Base-by-base conservation (phyloP, 1,284 basidiomycete genomes). In the Apiotrichum brassicae region DNA sequence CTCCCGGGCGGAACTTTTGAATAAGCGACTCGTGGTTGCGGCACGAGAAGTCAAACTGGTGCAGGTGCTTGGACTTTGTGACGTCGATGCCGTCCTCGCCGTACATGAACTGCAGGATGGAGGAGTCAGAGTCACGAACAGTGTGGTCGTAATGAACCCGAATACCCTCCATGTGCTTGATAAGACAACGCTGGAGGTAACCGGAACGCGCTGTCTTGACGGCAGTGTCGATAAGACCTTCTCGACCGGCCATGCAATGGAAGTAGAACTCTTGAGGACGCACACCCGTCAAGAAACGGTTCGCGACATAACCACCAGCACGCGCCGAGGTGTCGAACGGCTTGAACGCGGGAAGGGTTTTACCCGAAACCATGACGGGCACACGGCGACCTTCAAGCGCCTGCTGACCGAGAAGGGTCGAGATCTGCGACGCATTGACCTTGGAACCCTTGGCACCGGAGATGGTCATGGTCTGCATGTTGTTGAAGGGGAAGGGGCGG, bases 211-310 rank as follows among this genome's bases (percentile, higher is more conserved):
- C 90, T 6, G 95, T 99, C 76, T 99, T 99, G 74, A 99, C 95
- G 43, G 95, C 95, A 11, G 95, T 99, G 71, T 99, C 95, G 66
- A 98, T 99, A 28, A 99, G 81, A 71, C 95, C 95, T 76, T 98
- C 95, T 63, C 95, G 84, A 47, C 95, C 95, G 53, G 95, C 93
- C 95, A 99, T 99, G 73, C 13, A 38, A 76, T 98, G 95, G 81
- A 99, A 99, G 77, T 97, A 99, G 76, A 97, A 99, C 73, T 99
- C 95, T 71, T 99, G 95, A 0, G 95, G 95, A 57, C 87, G 89
- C 69, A 99, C 86, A 53, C 95, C 95, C 18, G 95, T 98, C 77
- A 99, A 81, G 82, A 99, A 99, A 45, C 95, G 90, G 71, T 93
- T 95, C n/a, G 89, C 91, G 43, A 99, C 89, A 72, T 95, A 99